phyloP scores from a whole-genome alignment of 768 basidiomycete genomes.

The Pulveroboletus sp. region DNA sequence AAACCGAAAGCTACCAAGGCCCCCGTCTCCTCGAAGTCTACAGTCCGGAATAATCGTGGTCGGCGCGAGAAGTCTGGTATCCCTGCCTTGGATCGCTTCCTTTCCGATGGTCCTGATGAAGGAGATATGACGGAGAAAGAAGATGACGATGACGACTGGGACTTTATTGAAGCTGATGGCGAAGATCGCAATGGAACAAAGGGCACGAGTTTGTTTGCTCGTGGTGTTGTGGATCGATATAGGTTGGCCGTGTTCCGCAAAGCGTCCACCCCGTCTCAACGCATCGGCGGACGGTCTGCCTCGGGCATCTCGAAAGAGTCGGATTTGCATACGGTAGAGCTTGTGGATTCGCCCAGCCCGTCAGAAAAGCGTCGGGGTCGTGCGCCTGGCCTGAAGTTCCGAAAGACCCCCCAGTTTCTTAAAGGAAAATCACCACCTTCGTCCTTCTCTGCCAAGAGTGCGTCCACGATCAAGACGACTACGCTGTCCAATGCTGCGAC shows the following conservation, averaged over 20 bases:
- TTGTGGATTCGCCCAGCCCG: conserved; percentile 41
- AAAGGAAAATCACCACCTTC: conserved; percentile 60
- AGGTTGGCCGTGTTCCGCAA: conserved; percentile 82
- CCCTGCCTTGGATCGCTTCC: conserved; percentile 69
- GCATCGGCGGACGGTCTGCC: conserved; percentile 42
- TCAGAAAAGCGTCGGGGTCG: conserved; percentile 62
- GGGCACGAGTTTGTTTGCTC: conserved; percentile 78
- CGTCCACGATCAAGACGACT: conserved; percentile 33
- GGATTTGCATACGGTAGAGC: conserved; percentile 37
- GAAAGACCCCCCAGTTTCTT: conserved; percentile 72
- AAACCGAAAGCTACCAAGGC: conserved; percentile 27
- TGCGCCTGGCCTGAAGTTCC: conserved; percentile 62
- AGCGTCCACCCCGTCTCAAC: conserved; percentile 58
- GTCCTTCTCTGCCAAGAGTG: conserved; percentile 32
- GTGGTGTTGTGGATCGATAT: conserved; percentile 90
- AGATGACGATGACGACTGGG: conserved; percentile 89
- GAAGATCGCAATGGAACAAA: conserved; percentile 80
- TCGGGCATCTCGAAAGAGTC: conserved; percentile 59
- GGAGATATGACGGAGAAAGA: conserved; percentile 38
- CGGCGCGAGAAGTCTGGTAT: conserved; percentile 83
- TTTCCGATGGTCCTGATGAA: conserved; percentile 50
- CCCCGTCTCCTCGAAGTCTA: conserved; percentile 12
- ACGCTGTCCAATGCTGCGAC: conserved; percentile 40
- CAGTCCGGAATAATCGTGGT: conserved; percentile 31
- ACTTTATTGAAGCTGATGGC: conserved; percentile 79